phyloP scores from a whole-genome alignment of 192 early-diverging fungal species.

The Coemansia aciculifera region DNA sequence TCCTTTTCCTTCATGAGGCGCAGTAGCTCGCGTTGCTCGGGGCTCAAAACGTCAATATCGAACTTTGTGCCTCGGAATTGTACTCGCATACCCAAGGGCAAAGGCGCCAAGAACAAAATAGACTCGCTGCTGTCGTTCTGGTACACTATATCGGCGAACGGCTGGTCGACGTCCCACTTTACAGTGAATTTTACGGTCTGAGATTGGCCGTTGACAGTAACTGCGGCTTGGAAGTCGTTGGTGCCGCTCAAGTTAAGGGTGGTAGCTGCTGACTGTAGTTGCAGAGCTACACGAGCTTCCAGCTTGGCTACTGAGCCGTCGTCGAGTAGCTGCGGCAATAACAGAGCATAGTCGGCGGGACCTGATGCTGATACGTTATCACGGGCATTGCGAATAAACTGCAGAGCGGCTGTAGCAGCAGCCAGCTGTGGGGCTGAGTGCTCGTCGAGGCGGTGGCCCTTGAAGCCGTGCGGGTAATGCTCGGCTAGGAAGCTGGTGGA shows the following conservation, averaged over 20 bases:
- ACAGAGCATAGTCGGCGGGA: background rate
- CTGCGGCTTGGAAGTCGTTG: conserved; percentile 26
- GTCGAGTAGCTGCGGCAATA: conserved; percentile 55
- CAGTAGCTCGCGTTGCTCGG: conserved; percentile 64
- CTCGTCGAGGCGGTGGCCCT: conserved; percentile 65
- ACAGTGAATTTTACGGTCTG: conserved; percentile 29
- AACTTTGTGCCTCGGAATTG: conserved; percentile 85
- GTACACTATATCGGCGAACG: conserved; percentile 59
- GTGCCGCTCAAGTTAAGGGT: conserved; percentile 9
- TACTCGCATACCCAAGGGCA: conserved; percentile 76
- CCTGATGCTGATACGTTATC: background rate
- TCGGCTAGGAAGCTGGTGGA: conserved; percentile 85
- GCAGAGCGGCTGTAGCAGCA: conserved; percentile 63
- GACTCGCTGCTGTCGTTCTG: conserved; percentile 15
- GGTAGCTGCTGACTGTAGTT: background rate
- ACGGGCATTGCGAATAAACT: conserved; percentile 66
- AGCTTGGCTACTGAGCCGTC: conserved; percentile 46
- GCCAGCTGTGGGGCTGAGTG: conserved; percentile 62
- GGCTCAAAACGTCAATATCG: conserved; percentile 65
- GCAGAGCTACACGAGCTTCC: conserved; percentile 13
- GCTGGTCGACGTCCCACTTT: conserved; percentile 75
- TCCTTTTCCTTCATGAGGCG: conserved; percentile 77
- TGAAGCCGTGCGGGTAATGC: conserved; percentile 88
- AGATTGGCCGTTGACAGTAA: conserved; percentile 15
- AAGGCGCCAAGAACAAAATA: conserved; percentile 70